phyloP scores from a whole-genome alignment of 2,329 filamentous ascomycete species.

The Fusarium haematococcum region DNA sequence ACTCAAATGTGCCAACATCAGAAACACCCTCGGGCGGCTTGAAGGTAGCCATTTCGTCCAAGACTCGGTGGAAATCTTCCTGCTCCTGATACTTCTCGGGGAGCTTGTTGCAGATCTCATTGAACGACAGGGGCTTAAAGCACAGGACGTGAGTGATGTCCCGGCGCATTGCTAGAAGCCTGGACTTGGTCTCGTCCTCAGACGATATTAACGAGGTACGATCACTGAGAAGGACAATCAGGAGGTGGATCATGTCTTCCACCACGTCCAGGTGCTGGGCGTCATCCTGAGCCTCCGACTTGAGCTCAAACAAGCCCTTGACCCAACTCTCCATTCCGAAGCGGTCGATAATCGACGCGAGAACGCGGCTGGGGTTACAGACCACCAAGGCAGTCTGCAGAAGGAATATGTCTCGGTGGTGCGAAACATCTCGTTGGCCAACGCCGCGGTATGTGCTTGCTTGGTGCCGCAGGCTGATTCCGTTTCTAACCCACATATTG shows the following conservation, averaged over 20 bases:
- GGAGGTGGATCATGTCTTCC: constrained; percentile 93
- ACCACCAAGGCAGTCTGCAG: constrained; percentile 91
- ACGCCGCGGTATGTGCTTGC: constrained; percentile 94
- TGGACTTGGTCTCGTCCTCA: constrained; percentile 73
- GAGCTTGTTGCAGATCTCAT: constrained; percentile 86
- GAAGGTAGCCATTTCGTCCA: constrained; percentile 90
- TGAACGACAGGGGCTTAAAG: constrained; percentile 96
- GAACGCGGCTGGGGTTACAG: constrained; percentile 83
- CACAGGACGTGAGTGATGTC: constrained; percentile 95
- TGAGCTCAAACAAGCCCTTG: constrained; percentile 80
- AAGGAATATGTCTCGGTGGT: constrained; percentile 94
- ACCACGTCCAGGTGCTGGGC: constrained; percentile 90
- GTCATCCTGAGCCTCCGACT: constrained; percentile 83
- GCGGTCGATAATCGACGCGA: constrained; percentile 90
- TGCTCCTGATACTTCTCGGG: constrained; percentile 91
- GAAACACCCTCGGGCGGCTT: constrained; percentile 90
- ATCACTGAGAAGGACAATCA: constrained; percentile 92
- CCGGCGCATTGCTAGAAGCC: constrained; percentile 79
- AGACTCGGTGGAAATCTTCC: constrained; percentile 85
- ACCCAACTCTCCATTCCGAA: constrained; percentile 92
- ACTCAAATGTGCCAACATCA: constrained; percentile 93
- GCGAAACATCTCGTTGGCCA: constrained; percentile 88
- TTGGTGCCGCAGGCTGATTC: constrained; percentile 94
- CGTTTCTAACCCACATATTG: constrained; percentile 98
- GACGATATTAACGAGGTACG: constrained; percentile 80